Evolutionary conservation across 805 yeast species (phyloP), one percentile per base, ranked within the genome.

Genomic region (Candida krabiensis): DNA sequence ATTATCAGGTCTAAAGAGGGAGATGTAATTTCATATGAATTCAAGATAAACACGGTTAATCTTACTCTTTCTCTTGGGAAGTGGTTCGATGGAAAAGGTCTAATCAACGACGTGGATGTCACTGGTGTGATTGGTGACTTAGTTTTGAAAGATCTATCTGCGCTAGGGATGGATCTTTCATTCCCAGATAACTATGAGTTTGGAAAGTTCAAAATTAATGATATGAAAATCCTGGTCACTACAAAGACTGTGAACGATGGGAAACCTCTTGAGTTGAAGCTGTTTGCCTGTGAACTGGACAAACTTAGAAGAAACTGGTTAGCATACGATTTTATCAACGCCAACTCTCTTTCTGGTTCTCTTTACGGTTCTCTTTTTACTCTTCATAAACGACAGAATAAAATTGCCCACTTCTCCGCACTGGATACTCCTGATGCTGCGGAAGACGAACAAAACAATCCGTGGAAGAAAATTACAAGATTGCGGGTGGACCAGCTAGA

Each of bases 311-410:
- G 79, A 7, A 69, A 73, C 37, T 73, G 83, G 69, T 50, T 80
- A 19, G 61, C 82, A 29, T 63, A 80, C 39, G 93, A 86, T 57
- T 70, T 85, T 37, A 73, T 85, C 61, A 80, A 79, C 55, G 86
- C 89, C 11, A 71, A 71, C 39, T 79, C 81, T 33, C 79, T 83
- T 22, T 79, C 85, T 12, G 95, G 95, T 0, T 77, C 90, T 0
- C 68, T 85, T 11, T 83, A 84, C 52, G 83, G 83, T 37, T 78
- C 93, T 1, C 67, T 86, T 59, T 84, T 85, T 61, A 83, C 89
- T 0, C 71, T 86, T 16, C 93, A 85, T 50, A 83, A 83, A 54
- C 75, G 85, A 49, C 91, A 84, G 53, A 73, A 75, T 43, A 72
- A 74, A 38, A 61, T 71, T 43, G 75, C 77, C 0, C 70, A 70